Base-by-base conservation (phyloP, 192 early-diverging fungal genomes). In the Gamsiella multidivaricata region DNA sequence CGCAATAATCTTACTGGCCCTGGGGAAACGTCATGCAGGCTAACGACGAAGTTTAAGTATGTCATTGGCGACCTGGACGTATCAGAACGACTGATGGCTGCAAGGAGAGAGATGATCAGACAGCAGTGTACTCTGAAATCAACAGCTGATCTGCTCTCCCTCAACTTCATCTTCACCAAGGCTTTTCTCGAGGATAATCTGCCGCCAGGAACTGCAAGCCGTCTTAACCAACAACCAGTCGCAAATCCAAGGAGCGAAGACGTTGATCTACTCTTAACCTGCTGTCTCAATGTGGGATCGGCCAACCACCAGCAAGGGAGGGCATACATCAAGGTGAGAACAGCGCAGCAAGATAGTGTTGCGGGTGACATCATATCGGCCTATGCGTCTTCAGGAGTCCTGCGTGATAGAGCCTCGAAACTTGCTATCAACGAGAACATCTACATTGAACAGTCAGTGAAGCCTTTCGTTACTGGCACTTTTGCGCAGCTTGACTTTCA, bases 401-500 rank as follows among this genome's bases (percentile, higher is more conserved):
- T 58, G 36, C 37, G 33, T 9, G 5, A 58, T 58, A 0, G 39
- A 58, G 25, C 7, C 10, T 58, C 39, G 26, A 58, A 58, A 2
- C 37, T 58, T 58, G 56, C 2, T 23, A 4, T 58, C 39, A 58
- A 58, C 5, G 56, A 58, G 56, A 58, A 29, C 37, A 58, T 36
- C 2, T 58, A 58, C 39, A 42, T 42, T 58, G 56, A 42, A 28
- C 56, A 26, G 37, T 42, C 37, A 1, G 56, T 58, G 25, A 41
- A 28, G 37, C 56, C 56, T 4, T 11, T 58, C 33, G 23, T 58
- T 58, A 42, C 39, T 58, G 56, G 37, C n/a, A 58, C 56, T 26
- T 58, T 58, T 58, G 56, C 25, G 39, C 56, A 58, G 36, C 56
- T 58, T 42, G 56, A 42, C 56, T 58, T 58, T 11, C 56, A 58